These are phyloP conservation scores for Populus hybrid DNA, from an alignment of 441 rosid genomes.

Conservation along the genomic window DNA sequence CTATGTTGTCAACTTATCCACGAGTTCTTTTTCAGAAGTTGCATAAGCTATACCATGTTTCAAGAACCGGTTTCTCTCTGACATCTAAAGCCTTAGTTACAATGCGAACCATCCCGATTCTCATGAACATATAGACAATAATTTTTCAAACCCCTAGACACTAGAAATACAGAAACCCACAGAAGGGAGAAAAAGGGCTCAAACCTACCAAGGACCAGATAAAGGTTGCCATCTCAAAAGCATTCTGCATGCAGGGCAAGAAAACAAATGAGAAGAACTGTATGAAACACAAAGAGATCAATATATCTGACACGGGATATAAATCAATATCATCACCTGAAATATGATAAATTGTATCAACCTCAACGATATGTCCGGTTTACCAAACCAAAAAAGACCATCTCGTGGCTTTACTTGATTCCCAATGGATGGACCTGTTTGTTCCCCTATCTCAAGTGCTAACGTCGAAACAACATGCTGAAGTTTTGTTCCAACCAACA, in stretches of 20 bases:
- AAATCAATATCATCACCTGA: conserved; percentile 46
- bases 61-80: too few species aligned
- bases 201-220: conserved; percentile 84
- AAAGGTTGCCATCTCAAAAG: conserved; percentile 96
- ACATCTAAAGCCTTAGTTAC: too few species aligned
- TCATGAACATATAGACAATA: too few species aligned
- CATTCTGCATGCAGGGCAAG: conserved; percentile 57
- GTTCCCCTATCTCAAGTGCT: conserved; percentile 87
- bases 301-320: not conserved
- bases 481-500: conserved; percentile 95
- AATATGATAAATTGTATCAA: conserved; percentile 87
- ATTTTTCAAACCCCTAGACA: too few species aligned
- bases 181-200: not conserved
- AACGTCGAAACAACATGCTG: conserved; percentile 86
- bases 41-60: too few species aligned
- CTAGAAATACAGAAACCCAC: too few species aligned
- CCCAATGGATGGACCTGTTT: conserved; percentile 60
- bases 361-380: conserved; percentile 72
- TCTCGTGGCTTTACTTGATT: conserved; percentile 89
- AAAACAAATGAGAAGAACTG: conserved; percentile 6
- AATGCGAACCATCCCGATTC: too few species aligned
- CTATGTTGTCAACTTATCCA: too few species aligned
- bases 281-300: not conserved
- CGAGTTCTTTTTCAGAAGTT: too few species aligned
- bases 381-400: conserved; percentile 91